Evolutionary conservation across 2,329 filamentous ascomycete genomes (phyloP).

Genomic region (Fusarium vanettenii): DNA sequence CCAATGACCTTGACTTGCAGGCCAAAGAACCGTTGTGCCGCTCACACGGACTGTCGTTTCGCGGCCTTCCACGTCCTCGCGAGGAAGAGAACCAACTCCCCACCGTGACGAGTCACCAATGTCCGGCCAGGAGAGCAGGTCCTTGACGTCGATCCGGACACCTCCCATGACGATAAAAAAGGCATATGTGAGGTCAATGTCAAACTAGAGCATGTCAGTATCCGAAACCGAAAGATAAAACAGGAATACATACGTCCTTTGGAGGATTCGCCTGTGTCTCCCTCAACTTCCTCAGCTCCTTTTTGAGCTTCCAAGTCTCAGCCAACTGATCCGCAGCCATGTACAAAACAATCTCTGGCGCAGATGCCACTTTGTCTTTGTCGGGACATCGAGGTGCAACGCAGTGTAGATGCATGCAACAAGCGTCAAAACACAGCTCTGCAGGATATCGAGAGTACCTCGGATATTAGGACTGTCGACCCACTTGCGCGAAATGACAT

Average conservation of each 20-base stretch:
- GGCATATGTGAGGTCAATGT: conserved; percentile 34
- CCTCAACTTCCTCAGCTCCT: background rate
- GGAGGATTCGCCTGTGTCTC: background rate
- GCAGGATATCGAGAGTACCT: conserved; percentile 37
- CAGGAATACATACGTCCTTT: background rate
- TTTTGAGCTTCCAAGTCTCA: conserved; percentile 13
- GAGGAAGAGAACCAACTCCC: background rate
- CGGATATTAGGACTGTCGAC: background rate
- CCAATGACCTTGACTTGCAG: conserved; percentile 15
- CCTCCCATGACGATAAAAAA: conserved; percentile 49
- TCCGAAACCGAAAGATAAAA: background rate
- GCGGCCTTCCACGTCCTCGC: background rate
- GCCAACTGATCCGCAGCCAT: conserved; percentile 30
- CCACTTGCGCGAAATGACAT: background rate
- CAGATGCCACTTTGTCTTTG: conserved; percentile 12
- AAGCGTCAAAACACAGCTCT: conserved; percentile 48
- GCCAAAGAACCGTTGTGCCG: background rate
- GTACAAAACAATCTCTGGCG: conserved; percentile 48
- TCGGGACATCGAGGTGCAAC: conserved; percentile 50
- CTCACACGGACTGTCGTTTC: background rate
- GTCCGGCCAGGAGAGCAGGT: background rate
- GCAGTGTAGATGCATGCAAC: conserved; percentile 50
- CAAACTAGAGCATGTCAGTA: background rate
- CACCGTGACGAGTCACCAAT: background rate
- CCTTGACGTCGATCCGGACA: conserved; percentile 26